These are phyloP conservation scores for Penicillium samsonianum DNA, from an alignment of 495 filamentous ascomycete genomes.

Conservation along the genomic window DNA sequence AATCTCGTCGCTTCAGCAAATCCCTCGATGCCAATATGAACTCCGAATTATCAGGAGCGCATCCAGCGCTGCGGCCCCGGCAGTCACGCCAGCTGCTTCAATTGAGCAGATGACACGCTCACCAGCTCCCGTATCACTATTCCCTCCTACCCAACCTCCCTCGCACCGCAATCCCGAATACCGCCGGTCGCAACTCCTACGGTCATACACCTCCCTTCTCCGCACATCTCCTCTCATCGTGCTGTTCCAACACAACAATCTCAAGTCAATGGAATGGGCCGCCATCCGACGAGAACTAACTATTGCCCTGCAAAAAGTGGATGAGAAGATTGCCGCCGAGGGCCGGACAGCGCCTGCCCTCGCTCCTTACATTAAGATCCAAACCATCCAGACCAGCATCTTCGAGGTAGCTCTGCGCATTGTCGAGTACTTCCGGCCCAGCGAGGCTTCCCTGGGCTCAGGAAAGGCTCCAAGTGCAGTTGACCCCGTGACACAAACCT, in stretches of 20 bases:
- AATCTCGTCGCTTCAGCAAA: constrained; percentile 37
- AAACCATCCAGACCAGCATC: constrained; percentile 83
- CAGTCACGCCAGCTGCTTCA: constrained; percentile 51
- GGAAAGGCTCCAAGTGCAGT: constrained; percentile 40
- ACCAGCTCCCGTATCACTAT: constrained; percentile 53
- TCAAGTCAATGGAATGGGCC: constrained; percentile 84
- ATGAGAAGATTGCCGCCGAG: constrained; percentile 53
- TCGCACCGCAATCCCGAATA: constrained; percentile 82
- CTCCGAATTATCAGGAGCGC: constrained; percentile 34
- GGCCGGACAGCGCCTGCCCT: constrained; percentile 44
- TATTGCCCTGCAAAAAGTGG: constrained; percentile 66
- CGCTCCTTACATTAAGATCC: constrained; percentile 66
- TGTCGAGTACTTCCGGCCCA: constrained; percentile 81
- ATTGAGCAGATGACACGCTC: constrained; percentile 55
- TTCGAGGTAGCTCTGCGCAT: constrained; percentile 81
- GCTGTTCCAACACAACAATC: constrained; percentile 96
- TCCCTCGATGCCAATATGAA: constrained; percentile 40
- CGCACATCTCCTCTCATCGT: constrained; percentile 86
- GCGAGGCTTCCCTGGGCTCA: constrained; percentile 30
- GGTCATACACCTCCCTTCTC: constrained; percentile 90
- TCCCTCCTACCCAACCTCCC: constrained; percentile 77
- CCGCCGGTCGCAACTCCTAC: constrained; percentile 92
- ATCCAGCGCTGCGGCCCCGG: constrained; percentile 43
- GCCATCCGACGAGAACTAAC: constrained; percentile 80
- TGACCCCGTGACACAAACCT: constrained; percentile 45